Percentiles rank a stretch among this genome's conserved stretches.
These are phyloP conservation scores for Achaetomium macrosporum DNA, from an alignment of 2,329 filamentous ascomycete species.

Conservation along the genomic window DNA sequence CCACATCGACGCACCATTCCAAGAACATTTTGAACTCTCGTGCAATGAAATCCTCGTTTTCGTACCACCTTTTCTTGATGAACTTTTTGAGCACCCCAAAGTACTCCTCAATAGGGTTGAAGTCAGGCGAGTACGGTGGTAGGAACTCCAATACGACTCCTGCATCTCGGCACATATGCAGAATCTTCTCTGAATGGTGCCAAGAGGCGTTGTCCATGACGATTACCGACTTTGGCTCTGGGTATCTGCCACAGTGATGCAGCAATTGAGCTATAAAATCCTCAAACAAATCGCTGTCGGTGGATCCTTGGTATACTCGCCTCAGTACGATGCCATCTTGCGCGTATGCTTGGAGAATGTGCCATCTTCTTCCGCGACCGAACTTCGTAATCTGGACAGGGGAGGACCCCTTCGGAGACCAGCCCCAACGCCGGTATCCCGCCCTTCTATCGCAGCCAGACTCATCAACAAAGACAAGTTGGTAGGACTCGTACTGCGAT, in stretches of 20 bases:
- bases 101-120: conserved; percentile 1
- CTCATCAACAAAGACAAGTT: conserved; percentile 2
- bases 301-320: not conserved
- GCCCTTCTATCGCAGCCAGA: conserved; percentile 1
- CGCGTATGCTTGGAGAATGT: conserved; percentile 1
- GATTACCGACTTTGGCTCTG: not conserved
- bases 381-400: not conserved
- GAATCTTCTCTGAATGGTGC: not conserved
- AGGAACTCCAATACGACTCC: not conserved
- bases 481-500: conserved; percentile 3
- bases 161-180: not conserved
- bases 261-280: conserved; percentile 1
- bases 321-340: not conserved
- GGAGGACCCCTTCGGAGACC: not conserved
- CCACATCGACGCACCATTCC: not conserved
- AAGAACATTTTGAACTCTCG: not conserved
- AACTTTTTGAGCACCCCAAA: not conserved
- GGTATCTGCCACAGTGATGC: not conserved
- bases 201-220: conserved; percentile 1
- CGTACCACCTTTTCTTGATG: not conserved
- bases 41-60: not conserved
- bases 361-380: not conserved
- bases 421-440: not conserved
- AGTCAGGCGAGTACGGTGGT: conserved; percentile 1
- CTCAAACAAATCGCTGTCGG: not conserved